Evolutionary conservation across 352 stramenopile genomes (phyloP).

Genomic region (Phytophthora quininea): DNA sequence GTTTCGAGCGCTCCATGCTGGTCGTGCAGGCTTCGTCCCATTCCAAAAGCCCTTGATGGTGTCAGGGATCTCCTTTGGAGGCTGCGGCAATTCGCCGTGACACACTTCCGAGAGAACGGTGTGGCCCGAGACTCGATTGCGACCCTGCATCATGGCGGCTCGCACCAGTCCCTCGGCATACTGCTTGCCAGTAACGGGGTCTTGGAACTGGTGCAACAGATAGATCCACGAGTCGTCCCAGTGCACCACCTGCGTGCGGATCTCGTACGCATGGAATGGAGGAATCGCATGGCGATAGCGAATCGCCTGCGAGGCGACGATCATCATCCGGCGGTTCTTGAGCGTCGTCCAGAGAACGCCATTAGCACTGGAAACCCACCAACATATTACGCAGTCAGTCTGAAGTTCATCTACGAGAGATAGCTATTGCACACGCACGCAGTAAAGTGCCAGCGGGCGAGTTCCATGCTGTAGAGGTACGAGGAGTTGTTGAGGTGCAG

Average conservation of each 20-base stretch:
- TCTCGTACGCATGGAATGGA: constrained; percentile 65
- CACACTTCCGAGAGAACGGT: constrained; percentile 32
- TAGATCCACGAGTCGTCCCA: constrained; percentile 71
- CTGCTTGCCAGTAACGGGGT: constrained; percentile 50
- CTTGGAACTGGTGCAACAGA: constrained; percentile 66
- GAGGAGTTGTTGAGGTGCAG: constrained; percentile 88
- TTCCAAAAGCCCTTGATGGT: constrained; percentile 35
- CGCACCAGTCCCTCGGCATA: constrained; percentile 58
- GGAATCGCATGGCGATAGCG: constrained; percentile 65
- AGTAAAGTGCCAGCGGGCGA: constrained; percentile 83
- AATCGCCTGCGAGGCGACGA: constrained; percentile 65
- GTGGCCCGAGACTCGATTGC: constrained; percentile 26
- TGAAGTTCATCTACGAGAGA: no score
- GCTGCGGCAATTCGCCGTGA: constrained; percentile 15
- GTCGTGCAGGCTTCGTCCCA: constrained; percentile 38
- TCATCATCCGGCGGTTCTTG: constrained; percentile 68
- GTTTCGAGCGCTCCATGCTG: constrained; percentile 34
- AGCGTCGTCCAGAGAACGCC: constrained; percentile 60
- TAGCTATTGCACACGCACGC: constrained; percentile 46
- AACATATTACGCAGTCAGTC: not conserved
- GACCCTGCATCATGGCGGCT: constrained; percentile 26
- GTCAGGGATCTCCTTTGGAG: constrained; percentile 33
- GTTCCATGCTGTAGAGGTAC: constrained; percentile 86
- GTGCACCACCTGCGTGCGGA: constrained; percentile 59
- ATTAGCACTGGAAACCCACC: constrained; percentile 33